Evolutionary conservation across 192 early-diverging fungal genomes (phyloP), one percentile per base, ranked within the genome.

Genomic region (Coemansia sp.): DNA sequence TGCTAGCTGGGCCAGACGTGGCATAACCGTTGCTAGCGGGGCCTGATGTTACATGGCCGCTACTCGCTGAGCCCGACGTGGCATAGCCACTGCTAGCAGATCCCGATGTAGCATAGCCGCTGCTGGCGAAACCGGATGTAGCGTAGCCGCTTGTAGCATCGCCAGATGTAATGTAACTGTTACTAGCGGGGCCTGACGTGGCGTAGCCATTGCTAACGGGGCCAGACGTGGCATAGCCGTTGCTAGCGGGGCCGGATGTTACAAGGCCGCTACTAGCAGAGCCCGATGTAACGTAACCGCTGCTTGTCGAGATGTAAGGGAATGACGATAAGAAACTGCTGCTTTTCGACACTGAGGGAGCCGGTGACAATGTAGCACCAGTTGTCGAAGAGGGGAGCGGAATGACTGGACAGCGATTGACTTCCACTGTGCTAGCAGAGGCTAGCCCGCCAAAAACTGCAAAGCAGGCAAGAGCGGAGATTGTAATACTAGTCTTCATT

Each of bases 401-500:
- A 31, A 57, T 17, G 33, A 57, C 54, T 7, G 54, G 54, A 33
- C 54, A 57, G 33, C 54, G 54, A 7, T 57, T 33, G 54, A 57
- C 54, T 8, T 34, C 54, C 8, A 57, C 54, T 17, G 16, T 16
- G 54, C 14, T 57, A 17, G 54, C 54, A 16, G 54, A 57, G 31
- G 29, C 16, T 3, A 57, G 31, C 31, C 54, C 54, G 29, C 14
- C 31, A 33, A 57, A 17, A 33, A 34, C 54, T 3, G 54, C 54
- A 6, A 57, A 13, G 24, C 54, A 57, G 13, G 54, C 54, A 3
- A 57, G 31, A 35, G 54, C 54, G 19, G 54, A 57, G 54, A 57
- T 34, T 13, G 54, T 57, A 14, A 57, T 57, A 24, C 54, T 57
- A 4, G 54, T 17, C 54, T 34, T 57, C 54, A 57, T 57, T 57